These are phyloP conservation scores for Saccharomycopsis synnaedendra DNA, from an alignment of 805 yeast species.

Conservation along the genomic window DNA sequence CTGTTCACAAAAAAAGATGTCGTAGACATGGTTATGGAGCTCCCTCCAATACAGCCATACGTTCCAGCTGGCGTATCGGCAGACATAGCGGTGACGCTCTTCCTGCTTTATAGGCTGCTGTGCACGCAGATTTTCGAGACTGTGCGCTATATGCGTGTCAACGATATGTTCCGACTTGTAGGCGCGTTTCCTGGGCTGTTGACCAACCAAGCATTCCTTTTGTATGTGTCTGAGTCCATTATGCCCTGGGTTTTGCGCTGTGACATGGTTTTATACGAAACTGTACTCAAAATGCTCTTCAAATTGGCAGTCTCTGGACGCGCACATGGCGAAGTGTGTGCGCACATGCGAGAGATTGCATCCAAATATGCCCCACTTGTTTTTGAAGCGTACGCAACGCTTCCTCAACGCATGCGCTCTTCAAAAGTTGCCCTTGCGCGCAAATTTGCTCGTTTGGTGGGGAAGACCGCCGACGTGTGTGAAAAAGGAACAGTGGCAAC, in stretches of 20 bases:
- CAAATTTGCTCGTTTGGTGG: conserved; percentile 39
- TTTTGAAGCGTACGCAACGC: conserved; percentile 27
- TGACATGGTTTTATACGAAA: conserved; percentile 50
- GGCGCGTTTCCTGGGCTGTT: conserved; percentile 42
- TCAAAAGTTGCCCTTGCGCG: conserved; percentile 44
- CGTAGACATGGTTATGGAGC: neutral
- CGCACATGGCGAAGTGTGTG: conserved; percentile 32
- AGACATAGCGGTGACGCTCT: conserved; percentile 52
- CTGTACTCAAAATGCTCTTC: conserved; percentile 45
- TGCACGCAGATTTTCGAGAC: conserved; percentile 55
- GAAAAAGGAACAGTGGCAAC: conserved; percentile 25
- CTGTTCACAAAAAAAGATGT: neutral
- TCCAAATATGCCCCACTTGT: conserved; percentile 36
- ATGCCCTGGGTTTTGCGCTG: conserved; percentile 57
- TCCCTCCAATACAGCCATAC: conserved; percentile 21
- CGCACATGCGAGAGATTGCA: conserved; percentile 44
- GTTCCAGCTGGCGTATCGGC: conserved; percentile 34
- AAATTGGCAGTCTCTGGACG: conserved; percentile 42
- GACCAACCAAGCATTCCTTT: conserved; percentile 49
- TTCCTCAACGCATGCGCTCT: conserved; percentile 40
- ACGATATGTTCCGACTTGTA: conserved; percentile 43
- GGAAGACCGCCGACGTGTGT: conserved; percentile 41
- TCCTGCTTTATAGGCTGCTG: conserved; percentile 50
- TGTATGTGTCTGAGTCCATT: conserved; percentile 38
- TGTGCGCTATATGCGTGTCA: conserved; percentile 55